phyloP scores from a whole-genome alignment of 2,329 filamentous ascomycete genomes.

The Nemania sp. region DNA sequence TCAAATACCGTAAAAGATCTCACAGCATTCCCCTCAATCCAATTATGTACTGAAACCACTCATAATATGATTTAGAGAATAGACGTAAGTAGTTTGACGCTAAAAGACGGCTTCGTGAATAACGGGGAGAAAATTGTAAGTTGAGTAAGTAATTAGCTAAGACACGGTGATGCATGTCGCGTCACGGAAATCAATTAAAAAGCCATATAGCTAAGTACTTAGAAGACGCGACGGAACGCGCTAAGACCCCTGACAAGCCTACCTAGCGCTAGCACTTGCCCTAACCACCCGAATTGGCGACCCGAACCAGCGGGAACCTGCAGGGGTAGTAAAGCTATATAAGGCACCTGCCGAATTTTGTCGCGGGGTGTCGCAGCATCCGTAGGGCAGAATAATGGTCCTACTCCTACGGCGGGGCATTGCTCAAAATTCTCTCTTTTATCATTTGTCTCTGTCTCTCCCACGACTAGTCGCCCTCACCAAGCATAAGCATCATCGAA shows the following conservation, averaged over 20 bases:
- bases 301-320: not conserved
- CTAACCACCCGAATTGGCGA: not conserved
- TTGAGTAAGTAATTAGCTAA: not conserved
- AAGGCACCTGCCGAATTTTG: not conserved
- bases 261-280: not conserved
- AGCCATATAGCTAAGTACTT: no score
- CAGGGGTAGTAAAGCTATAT: not conserved
- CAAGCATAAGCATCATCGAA: not conserved
- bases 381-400: not conserved
- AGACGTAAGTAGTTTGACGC: not conserved
- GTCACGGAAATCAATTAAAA: conserved; percentile 49
- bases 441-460: not conserved
- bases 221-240: conserved; percentile 48
- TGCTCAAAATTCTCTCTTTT: conserved; percentile 17
- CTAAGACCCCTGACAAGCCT: conserved; percentile 35
- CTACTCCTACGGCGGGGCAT: conserved; percentile 20
- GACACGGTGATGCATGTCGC: conserved; percentile 40
- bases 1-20: not conserved
- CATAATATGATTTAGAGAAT: not conserved
- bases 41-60: not conserved
- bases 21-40: conserved; percentile 4
- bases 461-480: not conserved
- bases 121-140: no score
- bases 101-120: not conserved
- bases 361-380: not conserved